Evolutionary conservation across 225 moss, liverwort and hornwort species (phyloP).

Genomic region (Lunularia cruciata): DNA sequence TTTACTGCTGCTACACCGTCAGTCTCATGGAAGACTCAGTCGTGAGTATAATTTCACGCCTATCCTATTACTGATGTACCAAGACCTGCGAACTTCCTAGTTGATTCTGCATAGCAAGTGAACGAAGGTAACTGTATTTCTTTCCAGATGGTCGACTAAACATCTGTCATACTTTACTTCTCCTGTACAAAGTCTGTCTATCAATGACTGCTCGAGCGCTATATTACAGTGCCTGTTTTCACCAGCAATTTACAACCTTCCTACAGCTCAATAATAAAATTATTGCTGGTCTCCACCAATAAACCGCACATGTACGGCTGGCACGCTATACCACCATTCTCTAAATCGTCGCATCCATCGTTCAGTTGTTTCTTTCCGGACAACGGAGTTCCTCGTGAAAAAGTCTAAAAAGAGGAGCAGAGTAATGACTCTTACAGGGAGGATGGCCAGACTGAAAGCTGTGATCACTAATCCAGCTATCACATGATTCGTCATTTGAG

Average conservation of each 20-base stretch:
- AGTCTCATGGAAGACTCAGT: neutral
- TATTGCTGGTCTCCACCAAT: conserved; percentile 25
- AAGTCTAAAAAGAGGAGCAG: conserved; percentile 62
- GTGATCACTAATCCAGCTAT: conserved; percentile 51
- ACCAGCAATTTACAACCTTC: conserved; percentile 15
- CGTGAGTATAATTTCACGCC: neutral
- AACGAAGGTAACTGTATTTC: neutral
- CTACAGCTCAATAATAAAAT: conserved; percentile 20
- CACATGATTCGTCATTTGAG: conserved; percentile 71
- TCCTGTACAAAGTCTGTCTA: conserved; percentile 24
- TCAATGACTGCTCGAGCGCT: neutral
- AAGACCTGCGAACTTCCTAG: neutral
- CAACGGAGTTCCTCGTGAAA: conserved; percentile 68
- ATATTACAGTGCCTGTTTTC: conserved; percentile 19
- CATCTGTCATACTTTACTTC: neutral
- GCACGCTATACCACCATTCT: conserved; percentile 98
- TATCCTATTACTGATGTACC: neutral
- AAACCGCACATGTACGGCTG: conserved; percentile 82
- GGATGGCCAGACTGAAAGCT: conserved; percentile 53
- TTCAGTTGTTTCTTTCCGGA: conserved; percentile 62
- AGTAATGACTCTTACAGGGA: conserved; percentile 66
- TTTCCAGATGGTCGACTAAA: conserved; percentile 16
- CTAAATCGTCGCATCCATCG: conserved; percentile 56
- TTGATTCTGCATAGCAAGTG: neutral
- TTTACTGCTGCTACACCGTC: neutral